Percentiles rank a stretch among this genome's conserved stretches.
Conservation (phyloP, 306 rosid genomes). For the Cicer bijugum region DNA sequence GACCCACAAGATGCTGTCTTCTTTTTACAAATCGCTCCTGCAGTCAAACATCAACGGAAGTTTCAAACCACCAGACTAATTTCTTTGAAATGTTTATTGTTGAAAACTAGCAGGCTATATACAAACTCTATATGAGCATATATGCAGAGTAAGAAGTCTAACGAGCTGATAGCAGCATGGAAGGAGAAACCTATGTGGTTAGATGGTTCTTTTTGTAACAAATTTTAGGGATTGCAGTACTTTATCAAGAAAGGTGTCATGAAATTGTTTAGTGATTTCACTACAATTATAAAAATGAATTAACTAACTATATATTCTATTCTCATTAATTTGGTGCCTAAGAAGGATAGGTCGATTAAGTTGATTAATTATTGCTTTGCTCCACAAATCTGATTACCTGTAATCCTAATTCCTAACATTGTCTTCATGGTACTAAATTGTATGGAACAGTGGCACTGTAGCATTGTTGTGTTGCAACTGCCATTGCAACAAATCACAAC, state of each 20-base stretch:
- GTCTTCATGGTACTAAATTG: not conserved
- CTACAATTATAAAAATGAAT: not conserved
- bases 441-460: not conserved
- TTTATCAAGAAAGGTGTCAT: slow-evolving; percentile 4
- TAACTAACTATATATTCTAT: not conserved
- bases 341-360: not conserved
- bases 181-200: not conserved
- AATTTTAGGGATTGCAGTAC: slow-evolving; percentile 6
- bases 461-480: not conserved
- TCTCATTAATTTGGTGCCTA: not conserved
- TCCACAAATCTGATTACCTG: not conserved
- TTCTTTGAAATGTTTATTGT: slow-evolving; percentile 18
- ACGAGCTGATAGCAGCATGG: not conserved
- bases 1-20: slow-evolving; percentile 87
- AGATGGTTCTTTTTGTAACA: slow-evolving; percentile 24
- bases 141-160: not conserved
- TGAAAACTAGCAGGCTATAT: not conserved
- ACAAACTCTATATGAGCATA: not conserved
- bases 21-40: slow-evolving; percentile 91
- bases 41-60: slow-evolving; percentile 40
- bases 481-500: not conserved
- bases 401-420: not conserved
- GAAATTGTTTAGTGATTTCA: not conserved
- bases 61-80: slow-evolving; percentile 6
- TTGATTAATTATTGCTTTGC: slow-evolving; percentile 6